phyloP scores from a whole-genome alignment of 148 eudicot genomes.

The Chenopodium suecicum region DNA sequence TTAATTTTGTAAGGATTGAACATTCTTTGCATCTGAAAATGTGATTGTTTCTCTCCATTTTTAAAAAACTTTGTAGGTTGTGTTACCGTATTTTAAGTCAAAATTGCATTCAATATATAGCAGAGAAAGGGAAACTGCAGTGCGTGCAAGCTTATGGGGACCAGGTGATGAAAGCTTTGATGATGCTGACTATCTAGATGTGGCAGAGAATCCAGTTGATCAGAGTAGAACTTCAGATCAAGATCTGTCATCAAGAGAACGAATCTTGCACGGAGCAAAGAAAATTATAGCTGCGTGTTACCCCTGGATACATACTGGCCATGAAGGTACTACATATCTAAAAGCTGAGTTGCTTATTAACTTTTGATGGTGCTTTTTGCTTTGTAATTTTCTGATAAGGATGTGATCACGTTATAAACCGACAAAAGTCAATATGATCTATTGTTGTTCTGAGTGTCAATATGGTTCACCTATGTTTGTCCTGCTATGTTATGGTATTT shows the following conservation, averaged over 20 bases:
- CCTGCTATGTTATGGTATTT: too few species aligned
- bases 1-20: neutral
- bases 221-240: conserved; percentile 47
- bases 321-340: conserved; percentile 59
- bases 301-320: conserved; percentile 92
- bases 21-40: neutral
- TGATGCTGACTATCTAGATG: conserved; percentile 49
- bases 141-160: conserved; percentile 97
- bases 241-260: conserved; percentile 53
- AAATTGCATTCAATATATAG: conserved; percentile 81
- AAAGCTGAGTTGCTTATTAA: neutral
- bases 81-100: conserved; percentile 89
- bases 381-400: neutral
- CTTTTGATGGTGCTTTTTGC: neutral
- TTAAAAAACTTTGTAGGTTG: conserved; percentile 53
- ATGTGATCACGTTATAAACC: neutral
- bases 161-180: conserved; percentile 59
- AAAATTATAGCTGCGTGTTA: conserved; percentile 78
- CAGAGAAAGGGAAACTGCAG: conserved; percentile 88
- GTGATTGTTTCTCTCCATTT: conserved; percentile 2
- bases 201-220: conserved; percentile 47
- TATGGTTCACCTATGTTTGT: neutral
- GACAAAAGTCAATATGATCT: neutral
- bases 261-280: conserved; percentile 47
- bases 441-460: neutral